These are phyloP conservation scores for Cryptococcus sp. DNA, from an alignment of 1,284 basidiomycete species.

Conservation along the genomic window DNA sequence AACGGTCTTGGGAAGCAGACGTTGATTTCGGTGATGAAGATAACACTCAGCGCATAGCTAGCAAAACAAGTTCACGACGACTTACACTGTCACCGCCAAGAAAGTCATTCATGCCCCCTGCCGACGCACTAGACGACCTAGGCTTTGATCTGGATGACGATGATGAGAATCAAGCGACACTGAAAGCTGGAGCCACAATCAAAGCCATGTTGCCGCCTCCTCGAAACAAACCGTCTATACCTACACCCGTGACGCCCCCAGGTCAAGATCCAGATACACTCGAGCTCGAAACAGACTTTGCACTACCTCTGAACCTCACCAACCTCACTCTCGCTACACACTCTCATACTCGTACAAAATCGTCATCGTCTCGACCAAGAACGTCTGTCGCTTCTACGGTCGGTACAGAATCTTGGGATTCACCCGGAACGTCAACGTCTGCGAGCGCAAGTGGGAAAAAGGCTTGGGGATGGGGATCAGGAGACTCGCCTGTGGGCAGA, in stretches of 20 bases:
- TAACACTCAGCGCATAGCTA: not conserved
- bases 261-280: conserved; percentile 13
- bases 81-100: conserved; percentile 22
- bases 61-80: not conserved
- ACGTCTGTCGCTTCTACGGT: conserved; percentile 35
- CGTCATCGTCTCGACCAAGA: conserved; percentile 21
- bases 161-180: conserved; percentile 44
- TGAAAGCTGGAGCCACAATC: conserved; percentile 47
- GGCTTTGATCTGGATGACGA: conserved; percentile 41
- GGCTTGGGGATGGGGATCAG: conserved; percentile 31
- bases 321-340: conserved; percentile 44
- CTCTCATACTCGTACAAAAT: conserved; percentile 9
- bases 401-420: conserved; percentile 37
- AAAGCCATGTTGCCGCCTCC: conserved; percentile 47
- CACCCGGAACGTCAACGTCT: conserved; percentile 22
- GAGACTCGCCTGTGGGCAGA: conserved; percentile 21
- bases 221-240: conserved; percentile 6
- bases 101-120: conserved; percentile 25
- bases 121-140: conserved; percentile 43
- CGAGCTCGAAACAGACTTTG: conserved; percentile 44
- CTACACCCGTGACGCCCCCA: conserved; percentile 10
- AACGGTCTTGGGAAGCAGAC: conserved; percentile 23
- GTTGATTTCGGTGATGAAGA: conserved; percentile 29
- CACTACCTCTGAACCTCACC: conserved; percentile 44
- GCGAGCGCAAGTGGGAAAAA: conserved; percentile 20